Percentiles rank a stretch among this genome's conserved stretches.
These are phyloP conservation scores for Conoideocrella luteorostrata DNA, from an alignment of 2,329 filamentous ascomycete genomes.

Conservation along the genomic window DNA sequence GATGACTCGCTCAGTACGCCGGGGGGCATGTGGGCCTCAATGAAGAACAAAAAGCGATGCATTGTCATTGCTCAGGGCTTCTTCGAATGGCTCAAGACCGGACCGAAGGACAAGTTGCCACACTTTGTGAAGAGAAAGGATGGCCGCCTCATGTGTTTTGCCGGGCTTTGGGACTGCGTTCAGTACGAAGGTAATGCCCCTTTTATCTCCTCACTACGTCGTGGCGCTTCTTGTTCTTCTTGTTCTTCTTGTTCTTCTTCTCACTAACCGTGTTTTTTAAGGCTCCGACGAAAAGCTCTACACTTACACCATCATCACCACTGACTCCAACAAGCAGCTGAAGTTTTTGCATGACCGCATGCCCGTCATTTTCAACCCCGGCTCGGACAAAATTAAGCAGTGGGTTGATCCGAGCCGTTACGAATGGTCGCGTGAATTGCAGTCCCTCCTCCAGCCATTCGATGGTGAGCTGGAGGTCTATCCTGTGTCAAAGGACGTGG, in stretches of 20 bases:
- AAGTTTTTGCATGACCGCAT: conserved; percentile 89
- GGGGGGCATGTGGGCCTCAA: conserved; percentile 81
- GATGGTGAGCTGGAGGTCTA: conserved; percentile 76
- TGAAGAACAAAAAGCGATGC: conserved; percentile 87
- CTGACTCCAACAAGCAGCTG: conserved; percentile 73
- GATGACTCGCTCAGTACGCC: conserved; percentile 74
- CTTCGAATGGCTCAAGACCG: conserved; percentile 90
- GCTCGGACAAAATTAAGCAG: conserved; percentile 58
- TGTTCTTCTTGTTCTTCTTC: background rate
- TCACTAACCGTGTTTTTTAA: conserved; percentile 2
- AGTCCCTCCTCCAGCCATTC: conserved; percentile 73
- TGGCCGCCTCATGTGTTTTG: conserved; percentile 78
- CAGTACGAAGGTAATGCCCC: conserved; percentile 76
- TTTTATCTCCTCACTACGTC: no score
- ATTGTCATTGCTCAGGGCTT: conserved; percentile 87
- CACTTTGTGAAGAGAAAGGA: conserved; percentile 80
- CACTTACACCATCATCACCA: conserved; percentile 93
- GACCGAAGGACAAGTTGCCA: conserved; percentile 69
- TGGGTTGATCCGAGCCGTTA: conserved; percentile 72
- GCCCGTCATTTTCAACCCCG: conserved; percentile 83
- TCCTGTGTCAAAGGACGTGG: conserved; percentile 80
- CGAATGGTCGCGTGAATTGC: conserved; percentile 73
- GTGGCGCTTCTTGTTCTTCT: no score
- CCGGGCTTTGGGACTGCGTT: conserved; percentile 87
- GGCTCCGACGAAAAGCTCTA: conserved; percentile 59